These are phyloP conservation scores for Puccinia coronata DNA, from an alignment of 1,284 basidiomycete genomes.

Conservation along the genomic window DNA sequence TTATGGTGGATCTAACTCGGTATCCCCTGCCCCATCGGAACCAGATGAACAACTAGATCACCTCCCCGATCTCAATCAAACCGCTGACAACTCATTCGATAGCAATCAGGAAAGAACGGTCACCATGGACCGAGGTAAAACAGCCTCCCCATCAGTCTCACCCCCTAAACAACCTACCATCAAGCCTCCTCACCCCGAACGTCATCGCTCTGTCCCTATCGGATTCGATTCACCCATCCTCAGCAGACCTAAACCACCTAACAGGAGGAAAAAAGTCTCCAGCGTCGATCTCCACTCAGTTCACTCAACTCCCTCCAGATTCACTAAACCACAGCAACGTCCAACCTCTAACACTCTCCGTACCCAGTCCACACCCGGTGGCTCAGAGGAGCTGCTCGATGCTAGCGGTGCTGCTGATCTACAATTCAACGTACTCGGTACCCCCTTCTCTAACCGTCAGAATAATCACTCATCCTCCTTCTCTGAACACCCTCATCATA, in stretches of 20 bases:
- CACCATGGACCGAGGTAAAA: too few species aligned
- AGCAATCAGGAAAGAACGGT: neutral
- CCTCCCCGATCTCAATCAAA: neutral
- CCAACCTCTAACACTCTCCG: neutral
- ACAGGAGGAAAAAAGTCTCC: slow-evolving; percentile 15
- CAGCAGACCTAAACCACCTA: slow-evolving; percentile 27
- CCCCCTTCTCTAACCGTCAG: slow-evolving; percentile 9
- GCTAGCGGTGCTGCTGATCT: neutral
- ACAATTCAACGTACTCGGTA: slow-evolving; percentile 9
- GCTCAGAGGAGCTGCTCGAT: neutral
- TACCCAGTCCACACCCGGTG: neutral
- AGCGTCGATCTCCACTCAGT: neutral
- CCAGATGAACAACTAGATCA: neutral
- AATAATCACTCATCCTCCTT: neutral
- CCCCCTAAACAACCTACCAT: neutral
- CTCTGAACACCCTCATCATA: neutral
- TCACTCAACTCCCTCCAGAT: neutral
- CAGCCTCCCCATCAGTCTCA: too few species aligned
- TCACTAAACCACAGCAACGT: neutral
- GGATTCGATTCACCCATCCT: neutral
- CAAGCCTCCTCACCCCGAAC: slow-evolving; percentile 7
- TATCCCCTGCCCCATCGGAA: slow-evolving; percentile 7
- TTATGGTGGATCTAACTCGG: slow-evolving; percentile 23
- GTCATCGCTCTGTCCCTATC: neutral
- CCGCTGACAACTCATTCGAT: slow-evolving; percentile 33